These are phyloP conservation scores for Aspergillus diversus DNA, from an alignment of 495 filamentous ascomycete species.

Conservation along the genomic window DNA sequence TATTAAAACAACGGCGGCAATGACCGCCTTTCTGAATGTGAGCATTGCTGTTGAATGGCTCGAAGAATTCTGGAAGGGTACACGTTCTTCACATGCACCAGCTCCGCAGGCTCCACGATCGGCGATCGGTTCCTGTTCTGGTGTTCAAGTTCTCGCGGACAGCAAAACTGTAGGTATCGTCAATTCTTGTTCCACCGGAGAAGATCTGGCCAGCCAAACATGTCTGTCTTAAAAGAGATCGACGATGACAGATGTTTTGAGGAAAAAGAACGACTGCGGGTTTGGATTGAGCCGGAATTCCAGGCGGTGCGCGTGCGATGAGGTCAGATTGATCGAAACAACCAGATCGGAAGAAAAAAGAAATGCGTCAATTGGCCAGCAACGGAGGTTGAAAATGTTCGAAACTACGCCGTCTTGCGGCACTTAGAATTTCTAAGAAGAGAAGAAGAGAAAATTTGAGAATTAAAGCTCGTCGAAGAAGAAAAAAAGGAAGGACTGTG, in stretches of 20 bases:
- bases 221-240: slow-evolving; percentile 14
- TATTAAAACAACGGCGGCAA: slow-evolving; percentile 69
- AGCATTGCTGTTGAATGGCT: slow-evolving; percentile 50
- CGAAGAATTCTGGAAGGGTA: background rate
- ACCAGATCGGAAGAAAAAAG: slow-evolving; percentile 1
- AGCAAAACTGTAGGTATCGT: background rate
- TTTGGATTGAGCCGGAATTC: background rate
- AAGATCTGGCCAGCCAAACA: slow-evolving; percentile 13
- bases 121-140: background rate
- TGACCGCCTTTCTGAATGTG: slow-evolving; percentile 72
- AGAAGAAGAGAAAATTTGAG: slow-evolving; percentile 4
- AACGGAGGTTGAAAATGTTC: background rate
- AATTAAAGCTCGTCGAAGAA: background rate
- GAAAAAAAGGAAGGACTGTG: background rate
- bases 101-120: slow-evolving; percentile 23
- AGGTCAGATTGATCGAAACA: slow-evolving; percentile 2
- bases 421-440: slow-evolving; percentile 1
- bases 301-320: background rate
- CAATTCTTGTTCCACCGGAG: slow-evolving; percentile 15
- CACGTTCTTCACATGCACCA: slow-evolving; percentile 10
- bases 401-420: slow-evolving; percentile 4
- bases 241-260: background rate
- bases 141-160: background rate
- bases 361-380: slow-evolving; percentile 15
- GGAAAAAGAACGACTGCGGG: too few species aligned